Percentiles rank a stretch among this genome's conserved stretches.
These are phyloP conservation scores for Amylocarpus encephaloides DNA, from an alignment of 2,329 filamentous ascomycete species.

Conservation along the genomic window DNA sequence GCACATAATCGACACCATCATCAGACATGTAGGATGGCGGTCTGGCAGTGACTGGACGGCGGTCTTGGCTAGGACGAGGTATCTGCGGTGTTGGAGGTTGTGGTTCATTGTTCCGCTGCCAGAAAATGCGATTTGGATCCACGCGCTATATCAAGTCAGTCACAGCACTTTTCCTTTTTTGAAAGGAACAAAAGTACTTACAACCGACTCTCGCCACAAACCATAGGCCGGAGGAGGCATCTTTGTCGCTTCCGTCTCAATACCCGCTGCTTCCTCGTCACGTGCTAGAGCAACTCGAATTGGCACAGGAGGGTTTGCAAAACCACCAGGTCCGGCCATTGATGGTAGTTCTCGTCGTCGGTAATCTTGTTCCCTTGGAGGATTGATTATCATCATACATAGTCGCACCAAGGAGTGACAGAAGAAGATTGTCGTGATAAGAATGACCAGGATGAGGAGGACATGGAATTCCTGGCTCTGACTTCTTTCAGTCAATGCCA, in stretches of 20 bases:
- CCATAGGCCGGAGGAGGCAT: conserved; percentile 77
- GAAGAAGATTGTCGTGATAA: conserved; percentile 72
- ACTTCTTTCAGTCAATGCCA: conserved; percentile 60
- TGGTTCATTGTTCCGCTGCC: conserved; percentile 56
- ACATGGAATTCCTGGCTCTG: conserved; percentile 69
- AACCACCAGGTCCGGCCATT: conserved; percentile 53
- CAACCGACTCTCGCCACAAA: conserved; percentile 75
- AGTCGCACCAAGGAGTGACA: conserved; percentile 71
- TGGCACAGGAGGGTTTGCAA: conserved; percentile 63
- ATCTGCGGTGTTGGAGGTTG: conserved; percentile 13
- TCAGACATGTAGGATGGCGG: conserved; percentile 74
- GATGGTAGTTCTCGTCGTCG: conserved; percentile 36
- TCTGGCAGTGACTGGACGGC: conserved; percentile 37
- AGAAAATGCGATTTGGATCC: conserved; percentile 75
- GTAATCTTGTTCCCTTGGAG: conserved; percentile 30
- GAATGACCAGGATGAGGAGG: conserved; percentile 69
- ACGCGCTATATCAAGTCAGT: conserved; percentile 48
- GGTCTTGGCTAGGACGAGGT: conserved; percentile 7
- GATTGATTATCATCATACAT: conserved; percentile 53
- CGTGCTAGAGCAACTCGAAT: conserved; percentile 70
- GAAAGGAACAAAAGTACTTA: conserved; percentile 40
- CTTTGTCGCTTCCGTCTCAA: conserved; percentile 49
- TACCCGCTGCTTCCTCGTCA: conserved; percentile 63
- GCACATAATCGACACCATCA: conserved; percentile 65
- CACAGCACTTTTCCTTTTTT: neutral